A percentile compares a stretch with the other conserved stretches of the same genome.
These are phyloP conservation scores for Fusarium concolor DNA, from an alignment of 2,329 filamentous ascomycete species.

Conservation along the genomic window DNA sequence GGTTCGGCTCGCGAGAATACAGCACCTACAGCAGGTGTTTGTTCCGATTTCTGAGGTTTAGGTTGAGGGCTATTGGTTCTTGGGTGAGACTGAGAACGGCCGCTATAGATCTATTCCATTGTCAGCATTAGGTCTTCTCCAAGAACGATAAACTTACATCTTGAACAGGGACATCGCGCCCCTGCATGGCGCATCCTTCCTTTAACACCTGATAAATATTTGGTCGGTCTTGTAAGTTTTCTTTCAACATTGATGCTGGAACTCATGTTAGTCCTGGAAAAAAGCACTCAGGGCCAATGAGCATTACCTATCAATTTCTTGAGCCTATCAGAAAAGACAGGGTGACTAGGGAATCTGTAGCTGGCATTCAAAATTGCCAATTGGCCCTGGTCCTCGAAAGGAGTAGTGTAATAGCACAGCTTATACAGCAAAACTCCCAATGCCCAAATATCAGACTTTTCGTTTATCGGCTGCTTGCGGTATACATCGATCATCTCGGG, in stretches of 20 bases:
- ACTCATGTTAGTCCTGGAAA: slow-evolving; percentile 36
- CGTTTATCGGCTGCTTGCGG: slow-evolving; percentile 93
- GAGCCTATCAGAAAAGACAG: slow-evolving; percentile 87
- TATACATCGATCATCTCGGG: slow-evolving; percentile 99
- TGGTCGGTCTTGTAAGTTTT: slow-evolving; percentile 80
- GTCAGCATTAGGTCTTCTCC: slow-evolving; percentile 14
- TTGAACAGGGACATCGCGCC: slow-evolving; percentile 85
- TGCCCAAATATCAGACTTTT: slow-evolving; percentile 99
- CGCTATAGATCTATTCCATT: slow-evolving; percentile 74
- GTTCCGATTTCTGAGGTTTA: slow-evolving; percentile 62
- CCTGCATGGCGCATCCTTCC: slow-evolving; percentile 90
- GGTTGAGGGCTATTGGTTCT: slow-evolving; percentile 63
- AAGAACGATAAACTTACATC: slow-evolving; percentile 71
- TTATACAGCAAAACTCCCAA: slow-evolving; percentile 96
- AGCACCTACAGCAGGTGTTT: slow-evolving; percentile 77
- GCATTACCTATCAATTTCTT: slow-evolving; percentile 86
- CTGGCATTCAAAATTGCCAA: slow-evolving; percentile 96
- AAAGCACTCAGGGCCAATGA: not conserved
- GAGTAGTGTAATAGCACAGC: slow-evolving; percentile 98
- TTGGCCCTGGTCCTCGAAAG: slow-evolving; percentile 97
- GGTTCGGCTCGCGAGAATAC: slow-evolving; percentile 82
- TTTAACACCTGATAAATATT: slow-evolving; percentile 94
- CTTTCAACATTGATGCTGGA: slow-evolving; percentile 89
- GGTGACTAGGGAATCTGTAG: slow-evolving; percentile 90
- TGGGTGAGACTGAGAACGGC: slow-evolving; percentile 72